A percentile compares a stretch with the other conserved stretches of the same genome.
phyloP scores from a whole-genome alignment of 139 green algal species.

The Chlamydomonas asymmetrica region DNA sequence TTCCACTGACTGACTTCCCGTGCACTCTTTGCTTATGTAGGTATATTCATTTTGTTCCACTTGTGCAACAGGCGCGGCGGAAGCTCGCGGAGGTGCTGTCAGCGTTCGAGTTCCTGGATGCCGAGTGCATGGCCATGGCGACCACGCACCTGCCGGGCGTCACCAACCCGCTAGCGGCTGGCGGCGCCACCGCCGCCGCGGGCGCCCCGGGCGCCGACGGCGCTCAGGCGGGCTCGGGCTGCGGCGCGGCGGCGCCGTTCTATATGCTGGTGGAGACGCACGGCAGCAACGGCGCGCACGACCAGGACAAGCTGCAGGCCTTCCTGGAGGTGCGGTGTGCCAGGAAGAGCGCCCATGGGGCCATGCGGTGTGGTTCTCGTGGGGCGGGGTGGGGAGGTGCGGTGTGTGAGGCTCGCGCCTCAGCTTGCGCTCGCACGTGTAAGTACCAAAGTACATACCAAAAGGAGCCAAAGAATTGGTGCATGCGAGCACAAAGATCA shows the following conservation, averaged over 20 bases:
- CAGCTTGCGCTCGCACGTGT: too few species aligned
- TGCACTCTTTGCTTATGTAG: too few species aligned
- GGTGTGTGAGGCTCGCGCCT: too few species aligned
- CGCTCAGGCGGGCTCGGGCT: neutral
- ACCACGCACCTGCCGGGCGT: conserved; percentile 53
- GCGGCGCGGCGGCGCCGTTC: conserved; percentile 54
- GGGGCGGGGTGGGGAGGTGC: too few species aligned
- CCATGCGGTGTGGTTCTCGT: too few species aligned
- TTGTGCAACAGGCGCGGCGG: too few species aligned
- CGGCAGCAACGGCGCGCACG: conserved; percentile 73
- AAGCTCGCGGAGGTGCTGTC: conserved; percentile 67
- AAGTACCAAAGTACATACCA: too few species aligned
- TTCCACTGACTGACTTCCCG: too few species aligned
- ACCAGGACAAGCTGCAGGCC: conserved; percentile 75
- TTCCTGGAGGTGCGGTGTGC: conserved; percentile 75
- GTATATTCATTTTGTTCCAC: too few species aligned
- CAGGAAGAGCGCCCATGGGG: too few species aligned
- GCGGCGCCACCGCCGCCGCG: neutral
- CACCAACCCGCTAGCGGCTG: conserved; percentile 60
- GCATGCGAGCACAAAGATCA: too few species aligned
- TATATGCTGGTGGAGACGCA: conserved; percentile 93
- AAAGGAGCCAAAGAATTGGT: too few species aligned
- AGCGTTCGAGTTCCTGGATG: conserved; percentile 95
- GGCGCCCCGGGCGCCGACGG: conserved; percentile 5
- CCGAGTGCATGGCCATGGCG: conserved; percentile 61